These are phyloP conservation scores for Sergeia podlipaevii DNA, from an alignment of 208 protist species.

Conservation along the genomic window DNA sequence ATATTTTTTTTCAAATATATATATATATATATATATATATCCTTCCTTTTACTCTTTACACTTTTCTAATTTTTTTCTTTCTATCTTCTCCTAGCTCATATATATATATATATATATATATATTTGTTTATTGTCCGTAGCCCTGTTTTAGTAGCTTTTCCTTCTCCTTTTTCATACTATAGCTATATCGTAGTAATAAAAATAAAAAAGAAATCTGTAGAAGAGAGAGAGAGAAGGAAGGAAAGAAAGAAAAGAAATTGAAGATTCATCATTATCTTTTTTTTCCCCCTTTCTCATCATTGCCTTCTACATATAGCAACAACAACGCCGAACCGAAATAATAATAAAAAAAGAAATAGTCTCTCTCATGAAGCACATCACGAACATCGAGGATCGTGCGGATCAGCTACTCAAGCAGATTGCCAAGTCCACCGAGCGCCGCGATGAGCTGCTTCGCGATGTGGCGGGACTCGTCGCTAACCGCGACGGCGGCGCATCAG, in stretches of 20 bases:
- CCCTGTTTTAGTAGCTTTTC: too few relatives aligned
- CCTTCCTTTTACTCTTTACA: neutral
- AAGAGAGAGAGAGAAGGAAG: neutral
- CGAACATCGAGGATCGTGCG: conserved; percentile 47
- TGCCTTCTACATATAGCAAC: too few relatives aligned
- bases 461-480: conserved; percentile 30
- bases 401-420: conserved; percentile 50
- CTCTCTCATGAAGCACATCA: conserved; percentile 21
- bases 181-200: too few relatives aligned
- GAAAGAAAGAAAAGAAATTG: conserved; percentile 1
- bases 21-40: conserved; percentile 10
- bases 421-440: conserved; percentile 34
- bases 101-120: too few relatives aligned
- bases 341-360: too few relatives aligned
- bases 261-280: too few relatives aligned
- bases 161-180: too few relatives aligned
- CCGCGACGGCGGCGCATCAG: conserved; percentile 2
- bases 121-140: too few relatives aligned
- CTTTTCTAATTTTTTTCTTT: too few relatives aligned
- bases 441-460: conserved; percentile 37
- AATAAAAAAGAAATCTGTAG: neutral
- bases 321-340: too few relatives aligned
- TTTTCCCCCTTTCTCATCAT: too few relatives aligned
- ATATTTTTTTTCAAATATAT: too few relatives aligned
- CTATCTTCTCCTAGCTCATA: neutral